phyloP scores from a whole-genome alignment of 2,329 filamentous ascomycete genomes.

The Malbranchea cinnamomea region DNA sequence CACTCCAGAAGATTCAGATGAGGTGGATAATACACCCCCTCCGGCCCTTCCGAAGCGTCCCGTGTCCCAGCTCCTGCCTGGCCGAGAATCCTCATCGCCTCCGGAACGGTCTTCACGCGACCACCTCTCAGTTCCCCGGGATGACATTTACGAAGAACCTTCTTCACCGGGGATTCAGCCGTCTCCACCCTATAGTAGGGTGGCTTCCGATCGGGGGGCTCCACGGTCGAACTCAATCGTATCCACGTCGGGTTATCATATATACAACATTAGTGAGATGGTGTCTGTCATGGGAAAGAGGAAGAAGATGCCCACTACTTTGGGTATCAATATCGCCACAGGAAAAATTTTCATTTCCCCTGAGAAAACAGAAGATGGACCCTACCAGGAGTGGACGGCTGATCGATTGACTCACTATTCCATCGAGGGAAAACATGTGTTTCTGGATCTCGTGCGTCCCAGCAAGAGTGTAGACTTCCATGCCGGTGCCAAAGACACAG shows the following conservation, averaged over 20 bases:
- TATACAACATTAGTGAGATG: slow-evolving; percentile 98
- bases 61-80: slow-evolving; percentile 39
- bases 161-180: slow-evolving; percentile 29
- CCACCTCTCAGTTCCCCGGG: too few relatives aligned
- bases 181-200: slow-evolving; percentile 42
- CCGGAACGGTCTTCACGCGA: too few relatives aligned
- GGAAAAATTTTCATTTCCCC: slow-evolving; percentile 83
- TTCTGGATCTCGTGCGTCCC: slow-evolving; percentile 78
- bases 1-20: slow-evolving; percentile 54
- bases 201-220: slow-evolving; percentile 27
- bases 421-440: slow-evolving; percentile 94
- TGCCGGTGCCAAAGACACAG: slow-evolving; percentile 91
- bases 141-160: slow-evolving; percentile 25
- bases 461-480: slow-evolving; percentile 96
- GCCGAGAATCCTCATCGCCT: slow-evolving; percentile 13
- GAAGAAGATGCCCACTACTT: slow-evolving; percentile 95
- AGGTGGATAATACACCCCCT: slow-evolving; percentile 39
- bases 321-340: slow-evolving; percentile 83
- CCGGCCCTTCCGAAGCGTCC: slow-evolving; percentile 51
- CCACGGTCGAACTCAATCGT: slow-evolving; percentile 28
- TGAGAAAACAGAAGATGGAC: slow-evolving; percentile 67
- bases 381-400: slow-evolving; percentile 81
- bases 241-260: slow-evolving; percentile 69
- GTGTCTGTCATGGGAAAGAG: slow-evolving; percentile 91
- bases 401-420: slow-evolving; percentile 96